Base-by-base conservation (phyloP, 192 early-diverging fungal genomes). In the Backusella psychrophila region DNA sequence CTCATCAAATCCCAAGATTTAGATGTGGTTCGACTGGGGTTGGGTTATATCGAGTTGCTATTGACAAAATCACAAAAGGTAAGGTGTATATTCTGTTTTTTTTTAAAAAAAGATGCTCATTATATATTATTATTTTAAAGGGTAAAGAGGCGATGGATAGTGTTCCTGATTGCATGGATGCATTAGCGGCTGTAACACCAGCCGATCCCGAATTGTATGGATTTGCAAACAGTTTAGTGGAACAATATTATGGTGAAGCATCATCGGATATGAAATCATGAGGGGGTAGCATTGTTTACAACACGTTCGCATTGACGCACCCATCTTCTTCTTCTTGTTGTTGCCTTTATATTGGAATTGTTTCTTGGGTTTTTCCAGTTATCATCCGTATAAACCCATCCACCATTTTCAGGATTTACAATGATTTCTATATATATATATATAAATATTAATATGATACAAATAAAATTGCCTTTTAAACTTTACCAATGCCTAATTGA, bases 1-100 rank as follows among this genome's bases (percentile, higher is more conserved):
- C 90, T 91, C 82, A 52, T 91, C 59, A 80, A 83, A 23, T 88
- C 90, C 44, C 86, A 91, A 78, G 91, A 92, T 72, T 66, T 77
- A 3, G 87, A 91, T 72, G 81, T 91, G 17, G 87, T 91, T 56
- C 83, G 84, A 14, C 83, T 92, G 56, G 91, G 91, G 19, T 77
- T 90, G 11, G 85, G 87, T n/a, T 92, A 89, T 65, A 63, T 92
- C 1, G 83, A 87, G 33, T 59, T 92, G 8, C 17, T 89, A 31
- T 84, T 90, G 67, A 86, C 83, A 56, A 82, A 78, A 70, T 77
- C 89, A 33, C 77, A 81, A 6, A 83, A 81, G 46, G 83, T 83
- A 29, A 31, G 31, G 31, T 31, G 31, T 0, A 31, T 12, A 21
- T 39, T 9, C 38, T 9, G 4, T n/a, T n/a, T n/a, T n/a, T n/a